Evolutionary conservation across 495 filamentous ascomycete genomes (phyloP).

Genomic region (Darksidea phi): DNA sequence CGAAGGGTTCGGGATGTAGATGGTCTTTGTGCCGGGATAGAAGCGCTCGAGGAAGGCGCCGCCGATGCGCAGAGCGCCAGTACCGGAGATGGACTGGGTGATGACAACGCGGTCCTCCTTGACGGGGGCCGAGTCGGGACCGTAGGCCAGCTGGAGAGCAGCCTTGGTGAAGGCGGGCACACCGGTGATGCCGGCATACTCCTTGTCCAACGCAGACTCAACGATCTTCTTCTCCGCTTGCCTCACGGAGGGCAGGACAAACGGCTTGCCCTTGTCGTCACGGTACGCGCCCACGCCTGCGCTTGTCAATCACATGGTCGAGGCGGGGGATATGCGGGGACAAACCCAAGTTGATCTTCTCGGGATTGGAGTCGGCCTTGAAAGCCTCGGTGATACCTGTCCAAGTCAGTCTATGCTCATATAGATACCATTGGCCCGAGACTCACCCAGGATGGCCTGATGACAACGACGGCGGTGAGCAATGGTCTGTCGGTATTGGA

Average conservation of each 20-base stretch:
- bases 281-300: slow-evolving; percentile 77
- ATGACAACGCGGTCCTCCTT: slow-evolving; percentile 79
- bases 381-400: slow-evolving; percentile 96
- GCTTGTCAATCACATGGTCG: background rate
- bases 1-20: slow-evolving; percentile 92
- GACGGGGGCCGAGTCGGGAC: slow-evolving; percentile 69
- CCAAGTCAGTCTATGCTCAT: slow-evolving; percentile 7
- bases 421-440: background rate
- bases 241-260: slow-evolving; percentile 90
- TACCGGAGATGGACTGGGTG: slow-evolving; percentile 97
- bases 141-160: slow-evolving; percentile 87
- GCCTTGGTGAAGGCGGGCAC: slow-evolving; percentile 90
- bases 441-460: slow-evolving; percentile 75
- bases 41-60: slow-evolving; percentile 87
- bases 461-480: slow-evolving; percentile 16
- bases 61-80: slow-evolving; percentile 90
- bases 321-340: slow-evolving; percentile 22
- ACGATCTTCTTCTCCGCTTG: slow-evolving; percentile 86
- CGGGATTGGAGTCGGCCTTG: slow-evolving; percentile 86
- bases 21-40: slow-evolving; percentile 85
- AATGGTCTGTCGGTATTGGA: slow-evolving; percentile 28
- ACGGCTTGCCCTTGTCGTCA: slow-evolving; percentile 95
- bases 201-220: slow-evolving; percentile 77
- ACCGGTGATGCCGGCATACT: slow-evolving; percentile 97
- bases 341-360: slow-evolving; percentile 96